These are phyloP conservation scores for Rhinocladiella similis DNA, from an alignment of 2,329 filamentous ascomycete species.

Conservation along the genomic window DNA sequence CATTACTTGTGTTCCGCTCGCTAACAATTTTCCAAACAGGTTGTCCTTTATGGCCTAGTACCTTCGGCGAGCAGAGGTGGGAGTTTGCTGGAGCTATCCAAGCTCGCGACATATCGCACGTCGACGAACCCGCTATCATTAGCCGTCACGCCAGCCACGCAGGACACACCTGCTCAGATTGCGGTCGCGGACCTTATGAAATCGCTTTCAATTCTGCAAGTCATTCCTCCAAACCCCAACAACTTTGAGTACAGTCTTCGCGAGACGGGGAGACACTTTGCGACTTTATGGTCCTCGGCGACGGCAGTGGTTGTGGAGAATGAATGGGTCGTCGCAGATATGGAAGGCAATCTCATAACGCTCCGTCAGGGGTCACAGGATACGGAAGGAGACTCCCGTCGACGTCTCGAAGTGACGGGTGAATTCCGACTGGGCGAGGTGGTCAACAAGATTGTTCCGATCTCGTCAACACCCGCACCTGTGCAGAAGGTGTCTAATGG, in stretches of 20 bases:
- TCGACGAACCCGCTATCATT: conserved; percentile 83
- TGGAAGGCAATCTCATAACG: conserved; percentile 82
- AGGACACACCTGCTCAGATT: conserved; percentile 58
- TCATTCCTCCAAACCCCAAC: conserved; percentile 40
- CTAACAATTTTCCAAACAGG: conserved; percentile 36
- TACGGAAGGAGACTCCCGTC: conserved; percentile 70
- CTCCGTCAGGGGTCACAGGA: conserved; percentile 63
- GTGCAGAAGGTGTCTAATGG: background rate
- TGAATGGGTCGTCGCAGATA: conserved; percentile 79
- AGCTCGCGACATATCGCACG: conserved; percentile 74
- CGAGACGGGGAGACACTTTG: conserved; percentile 77
- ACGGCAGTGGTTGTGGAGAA: conserved; percentile 71
- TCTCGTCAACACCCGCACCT: conserved; percentile 61
- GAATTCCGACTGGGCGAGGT: conserved; percentile 89
- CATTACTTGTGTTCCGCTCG: background rate
- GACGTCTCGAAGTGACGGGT: conserved; percentile 69
- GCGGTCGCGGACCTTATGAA: conserved; percentile 94
- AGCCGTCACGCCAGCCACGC: conserved; percentile 59
- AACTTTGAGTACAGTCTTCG: conserved; percentile 47
- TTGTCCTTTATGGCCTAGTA: conserved; percentile 59
- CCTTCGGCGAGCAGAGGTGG: conserved; percentile 29
- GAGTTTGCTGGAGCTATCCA: conserved; percentile 57
- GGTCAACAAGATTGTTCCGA: conserved; percentile 81
- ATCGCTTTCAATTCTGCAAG: conserved; percentile 77
- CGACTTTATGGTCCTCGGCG: conserved; percentile 79